Evolutionary conservation across 169 alveolate species (phyloP), one percentile per base, ranked within the genome.

Genomic region (Plasmodium vinckei): DNA sequence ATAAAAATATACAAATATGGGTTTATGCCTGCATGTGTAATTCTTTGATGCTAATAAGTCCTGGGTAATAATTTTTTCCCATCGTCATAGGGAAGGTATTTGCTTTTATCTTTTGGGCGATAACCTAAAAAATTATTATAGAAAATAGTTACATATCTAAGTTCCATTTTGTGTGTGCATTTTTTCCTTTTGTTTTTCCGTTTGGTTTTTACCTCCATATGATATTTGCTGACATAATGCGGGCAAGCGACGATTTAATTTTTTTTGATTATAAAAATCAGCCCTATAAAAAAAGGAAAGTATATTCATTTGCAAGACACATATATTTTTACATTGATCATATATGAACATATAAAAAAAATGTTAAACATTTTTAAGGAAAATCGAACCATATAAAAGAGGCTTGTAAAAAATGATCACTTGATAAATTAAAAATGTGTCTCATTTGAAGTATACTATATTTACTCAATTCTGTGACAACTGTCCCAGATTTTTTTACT

Each of bases 211-310:
- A 77, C 88, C 88, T 77, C 88, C 88, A 77, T 77, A 77, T n/a
- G 88, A 77, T 77, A 77, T 77, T 44, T 77, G 88, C 25, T 77
- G 88, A 21, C 77, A 77, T 46, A 77, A 56, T 19, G 88, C 75
- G 15, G 88, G 88, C 57, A 77, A 77, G 25, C 88, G 88, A 44
- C 88, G 88, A 77, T 77, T 77, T 53, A 75, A 77, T 77, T 77
- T 77, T 77, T 77, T 77, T 49, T 77, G 88, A 65, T 77, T 77
- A 44, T 77, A 77, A 57, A 77, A 77, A 57, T 77, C 88, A 44
- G 88, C 88, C 88, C 88, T 77, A 77, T 56, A 49, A 12, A 63
- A 63, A 63, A 63, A 63, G 10, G 5, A 7, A 27, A 25, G 51
- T 13, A 13, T 51, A 51, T 9, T 27, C 19, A 27, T 63, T 63